Conservation (phyloP, 495 filamentous ascomycete genomes). For the Annulohypoxylon stygium region DNA sequence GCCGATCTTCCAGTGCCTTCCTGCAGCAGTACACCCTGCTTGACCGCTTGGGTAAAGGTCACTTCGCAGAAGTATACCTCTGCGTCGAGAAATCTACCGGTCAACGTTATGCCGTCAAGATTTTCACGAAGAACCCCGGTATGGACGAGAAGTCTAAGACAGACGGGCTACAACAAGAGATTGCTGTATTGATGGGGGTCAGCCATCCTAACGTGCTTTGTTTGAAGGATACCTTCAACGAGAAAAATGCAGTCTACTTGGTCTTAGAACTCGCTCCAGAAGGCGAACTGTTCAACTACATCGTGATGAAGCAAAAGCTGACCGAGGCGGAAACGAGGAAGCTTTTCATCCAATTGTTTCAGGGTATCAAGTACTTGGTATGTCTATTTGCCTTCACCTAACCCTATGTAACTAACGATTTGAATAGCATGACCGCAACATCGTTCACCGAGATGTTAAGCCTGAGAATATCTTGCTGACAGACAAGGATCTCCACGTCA, state of each 20-base stretch:
- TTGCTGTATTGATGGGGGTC: conserved; percentile 94
- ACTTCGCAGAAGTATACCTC: conserved; percentile 95
- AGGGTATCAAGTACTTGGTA: conserved; percentile 95
- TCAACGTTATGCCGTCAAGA: conserved; percentile 89
- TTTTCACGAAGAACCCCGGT: conserved; percentile 84
- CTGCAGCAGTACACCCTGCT: conserved; percentile 85
- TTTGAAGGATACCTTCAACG: conserved; percentile 95
- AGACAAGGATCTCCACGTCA: conserved; percentile 86
- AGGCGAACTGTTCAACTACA: conserved; percentile 95
- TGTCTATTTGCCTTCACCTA: conserved; percentile 45
- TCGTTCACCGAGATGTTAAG: conserved; percentile 98
- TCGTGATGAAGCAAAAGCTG: conserved; percentile 88
- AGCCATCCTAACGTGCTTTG: conserved; percentile 96
- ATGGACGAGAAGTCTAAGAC: conserved; percentile 84
- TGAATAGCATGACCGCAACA: conserved; percentile 90
- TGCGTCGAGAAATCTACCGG: conserved; percentile 89
- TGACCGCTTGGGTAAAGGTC: conserved; percentile 92
- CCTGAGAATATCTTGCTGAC: conserved; percentile 96
- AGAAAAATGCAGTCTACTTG: conserved; percentile 89
- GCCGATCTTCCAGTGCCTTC: conserved; percentile 81
- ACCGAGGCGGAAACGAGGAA: conserved; percentile 85
- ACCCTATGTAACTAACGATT: conserved; percentile 54
- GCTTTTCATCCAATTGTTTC: conserved; percentile 91
- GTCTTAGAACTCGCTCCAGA: conserved; percentile 91
- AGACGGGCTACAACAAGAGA: conserved; percentile 91